phyloP scores from a whole-genome alignment of 805 yeast genomes.

The Cyberlindnera saturnus region DNA sequence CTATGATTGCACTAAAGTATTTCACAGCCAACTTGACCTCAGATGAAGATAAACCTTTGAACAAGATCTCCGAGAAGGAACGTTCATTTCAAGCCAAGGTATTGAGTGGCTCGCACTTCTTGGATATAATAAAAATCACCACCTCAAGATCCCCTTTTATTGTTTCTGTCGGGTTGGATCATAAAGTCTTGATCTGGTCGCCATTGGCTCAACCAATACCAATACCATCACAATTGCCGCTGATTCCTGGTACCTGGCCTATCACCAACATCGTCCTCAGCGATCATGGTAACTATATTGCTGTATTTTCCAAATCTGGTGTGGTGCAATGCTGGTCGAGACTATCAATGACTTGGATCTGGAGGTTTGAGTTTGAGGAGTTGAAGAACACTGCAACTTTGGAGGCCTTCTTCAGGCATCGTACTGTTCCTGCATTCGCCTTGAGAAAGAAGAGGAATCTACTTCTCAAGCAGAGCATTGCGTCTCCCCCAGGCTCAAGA shows the following conservation, averaged over 20 bases:
- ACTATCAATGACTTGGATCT: conserved; percentile 45
- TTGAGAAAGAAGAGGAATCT: conserved; percentile 26
- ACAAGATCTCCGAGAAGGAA: conserved; percentile 11
- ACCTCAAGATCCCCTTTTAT: conserved; percentile 59
- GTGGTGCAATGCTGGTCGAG: conserved; percentile 58
- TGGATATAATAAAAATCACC: conserved; percentile 58
- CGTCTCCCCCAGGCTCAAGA: conserved; percentile 23
- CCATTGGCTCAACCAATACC: conserved; percentile 48
- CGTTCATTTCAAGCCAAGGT: conserved; percentile 32
- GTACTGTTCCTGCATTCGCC: conserved; percentile 40
- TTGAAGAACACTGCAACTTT: conserved; percentile 35
- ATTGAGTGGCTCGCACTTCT: conserved; percentile 44
- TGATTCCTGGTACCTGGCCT: conserved; percentile 50
- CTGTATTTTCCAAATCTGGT: conserved; percentile 48
- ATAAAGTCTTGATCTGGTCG: conserved; percentile 67
- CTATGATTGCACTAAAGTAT: conserved; percentile 38
- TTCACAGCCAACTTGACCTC: conserved; percentile 23
- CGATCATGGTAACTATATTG: conserved; percentile 51
- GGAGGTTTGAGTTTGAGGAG: conserved; percentile 39
- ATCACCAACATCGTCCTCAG: conserved; percentile 50
- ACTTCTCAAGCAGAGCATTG: conserved; percentile 11
- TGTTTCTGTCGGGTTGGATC: conserved; percentile 70
- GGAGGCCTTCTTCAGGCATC: conserved; percentile 56
- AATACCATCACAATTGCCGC: conserved; percentile 38
- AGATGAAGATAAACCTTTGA: conserved; percentile 15